Conservation (phyloP, 768 basidiomycete species). For the Phylloporus sp. region DNA sequence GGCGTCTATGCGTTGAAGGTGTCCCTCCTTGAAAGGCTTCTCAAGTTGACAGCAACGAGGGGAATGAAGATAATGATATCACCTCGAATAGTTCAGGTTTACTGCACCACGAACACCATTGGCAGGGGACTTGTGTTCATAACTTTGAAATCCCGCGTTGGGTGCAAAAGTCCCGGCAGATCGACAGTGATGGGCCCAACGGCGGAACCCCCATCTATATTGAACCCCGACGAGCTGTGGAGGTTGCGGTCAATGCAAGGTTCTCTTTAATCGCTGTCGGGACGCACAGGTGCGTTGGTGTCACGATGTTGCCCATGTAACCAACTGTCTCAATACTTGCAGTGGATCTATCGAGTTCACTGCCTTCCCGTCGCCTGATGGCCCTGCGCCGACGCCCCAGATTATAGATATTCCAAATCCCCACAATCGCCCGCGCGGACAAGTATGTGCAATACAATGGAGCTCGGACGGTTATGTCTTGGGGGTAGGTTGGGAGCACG, state of each 20-base stretch:
- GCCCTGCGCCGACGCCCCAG: constrained; percentile 56
- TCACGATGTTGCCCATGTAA: neutral
- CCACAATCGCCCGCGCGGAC: constrained; percentile 54
- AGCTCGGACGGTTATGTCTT: constrained; percentile 94
- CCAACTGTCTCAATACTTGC: neutral
- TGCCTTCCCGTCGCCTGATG: constrained; percentile 62
- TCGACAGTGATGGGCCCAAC: constrained; percentile 44
- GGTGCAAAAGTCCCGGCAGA: constrained; percentile 70
- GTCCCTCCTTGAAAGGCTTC: constrained; percentile 7
- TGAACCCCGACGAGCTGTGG: constrained; percentile 63
- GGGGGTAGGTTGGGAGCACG: constrained; percentile 86
- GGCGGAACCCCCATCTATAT: constrained; percentile 41
- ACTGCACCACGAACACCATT: constrained; percentile 28
- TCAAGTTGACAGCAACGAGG: constrained; percentile 1
- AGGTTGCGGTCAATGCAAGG: constrained; percentile 67
- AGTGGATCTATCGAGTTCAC: constrained; percentile 69
- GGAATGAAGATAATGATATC: constrained; percentile 4
- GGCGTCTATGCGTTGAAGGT: constrained; percentile 2
- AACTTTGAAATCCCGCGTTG: constrained; percentile 69
- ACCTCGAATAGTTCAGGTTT: constrained; percentile 5
- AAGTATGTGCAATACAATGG: constrained; percentile 76
- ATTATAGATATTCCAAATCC: constrained; percentile 59
- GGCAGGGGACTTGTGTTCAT: constrained; percentile 81
- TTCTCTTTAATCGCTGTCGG: constrained; percentile 85
- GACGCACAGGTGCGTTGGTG: constrained; percentile 50